Evolutionary conservation across 495 filamentous ascomycete genomes (phyloP).

Genomic region (Annulohypoxylon moriforme): DNA sequence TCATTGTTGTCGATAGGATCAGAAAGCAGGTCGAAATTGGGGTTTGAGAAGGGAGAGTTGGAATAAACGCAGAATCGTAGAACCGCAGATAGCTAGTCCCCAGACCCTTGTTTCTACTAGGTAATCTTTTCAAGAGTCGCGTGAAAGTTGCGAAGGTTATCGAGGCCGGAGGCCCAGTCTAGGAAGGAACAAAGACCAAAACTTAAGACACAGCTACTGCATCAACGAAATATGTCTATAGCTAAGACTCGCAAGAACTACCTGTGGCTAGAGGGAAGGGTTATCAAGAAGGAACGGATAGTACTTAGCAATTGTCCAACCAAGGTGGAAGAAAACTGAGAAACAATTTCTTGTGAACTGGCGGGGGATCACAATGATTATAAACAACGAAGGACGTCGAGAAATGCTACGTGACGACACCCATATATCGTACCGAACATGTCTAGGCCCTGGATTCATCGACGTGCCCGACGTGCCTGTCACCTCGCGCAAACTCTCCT

Average conservation of each 20-base stretch:
- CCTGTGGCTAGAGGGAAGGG: conserved; percentile 4
- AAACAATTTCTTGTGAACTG: neutral
- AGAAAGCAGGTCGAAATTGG: neutral
- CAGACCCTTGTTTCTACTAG: too few relatives aligned
- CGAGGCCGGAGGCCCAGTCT: neutral
- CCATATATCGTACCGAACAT: conserved; percentile 37
- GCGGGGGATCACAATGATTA: conserved; percentile 21
- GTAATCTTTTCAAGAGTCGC: too few relatives aligned
- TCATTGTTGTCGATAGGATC: conserved; percentile 45
- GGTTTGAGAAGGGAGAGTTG: neutral
- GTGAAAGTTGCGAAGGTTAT: neutral
- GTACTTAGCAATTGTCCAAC: conserved; percentile 15
- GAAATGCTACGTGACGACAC: conserved; percentile 40
- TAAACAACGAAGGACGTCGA: conserved; percentile 27
- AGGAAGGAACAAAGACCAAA: neutral
- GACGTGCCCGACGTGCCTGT: conserved; percentile 24
- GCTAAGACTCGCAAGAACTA: conserved; percentile 13
- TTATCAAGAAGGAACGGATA: neutral
- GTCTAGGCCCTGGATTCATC: conserved; percentile 29
- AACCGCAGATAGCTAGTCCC: neutral
- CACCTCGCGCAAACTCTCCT: conserved; percentile 16
- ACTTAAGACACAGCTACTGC: neutral
- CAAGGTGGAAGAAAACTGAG: conserved; percentile 5
- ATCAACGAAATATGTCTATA: conserved; percentile 10
- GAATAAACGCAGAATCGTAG: too few relatives aligned